Base-by-base conservation (phyloP, 2,329 filamentous ascomycete species). In the Xylogone sp. region DNA sequence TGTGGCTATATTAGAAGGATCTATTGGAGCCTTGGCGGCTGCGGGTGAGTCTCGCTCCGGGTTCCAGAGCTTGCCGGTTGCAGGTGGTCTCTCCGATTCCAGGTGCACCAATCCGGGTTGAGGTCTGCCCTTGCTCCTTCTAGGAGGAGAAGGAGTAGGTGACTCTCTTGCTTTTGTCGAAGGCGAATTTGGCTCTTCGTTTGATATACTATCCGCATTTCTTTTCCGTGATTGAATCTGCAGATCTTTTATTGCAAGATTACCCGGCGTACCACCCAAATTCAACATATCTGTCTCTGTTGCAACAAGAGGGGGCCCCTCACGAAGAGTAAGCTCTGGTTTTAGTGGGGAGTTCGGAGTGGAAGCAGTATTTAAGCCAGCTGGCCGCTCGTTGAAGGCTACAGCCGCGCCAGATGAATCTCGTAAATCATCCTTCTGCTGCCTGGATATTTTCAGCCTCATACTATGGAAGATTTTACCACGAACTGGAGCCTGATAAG, bases 1-100 rank as follows among this genome's bases (percentile, higher is more conserved):
- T 13, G 34, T 39, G 13, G 63, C 62, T 46, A 64, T 57, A 48
- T 65, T 66, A 1, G 60, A 59, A 1, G 59, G 58, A 19, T 66
- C 63, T 18, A 57, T 53, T 2, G 58, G 50, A 19, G 56, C 51
- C 29, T 56, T 57, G n/a, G 56, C 31, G 1, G 55, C n/a, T n/a
- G n/a, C 42, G n/a, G 55, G 55, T 1, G 46, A 43, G 27, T 58
- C 50, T 42, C 54, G 51, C 24, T 62, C 62, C 1, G 59, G 59
- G 2, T 48, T 56, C 64, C 64, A 66, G 3, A 66, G 46, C 29
- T 58, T 60, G 6, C 54, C 58, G 8, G 31, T 22, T n/a, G 46
- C 52, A 24, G 51, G 54, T 1, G 57, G 58, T 22, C 61, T 53
- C 31, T 51, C 45, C 21, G 43, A 22, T 16, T 42, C 20, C 3